Evolutionary conservation across 2,329 filamentous ascomycete species (phyloP).

Genomic region (Colletotrichum tanaceti): DNA sequence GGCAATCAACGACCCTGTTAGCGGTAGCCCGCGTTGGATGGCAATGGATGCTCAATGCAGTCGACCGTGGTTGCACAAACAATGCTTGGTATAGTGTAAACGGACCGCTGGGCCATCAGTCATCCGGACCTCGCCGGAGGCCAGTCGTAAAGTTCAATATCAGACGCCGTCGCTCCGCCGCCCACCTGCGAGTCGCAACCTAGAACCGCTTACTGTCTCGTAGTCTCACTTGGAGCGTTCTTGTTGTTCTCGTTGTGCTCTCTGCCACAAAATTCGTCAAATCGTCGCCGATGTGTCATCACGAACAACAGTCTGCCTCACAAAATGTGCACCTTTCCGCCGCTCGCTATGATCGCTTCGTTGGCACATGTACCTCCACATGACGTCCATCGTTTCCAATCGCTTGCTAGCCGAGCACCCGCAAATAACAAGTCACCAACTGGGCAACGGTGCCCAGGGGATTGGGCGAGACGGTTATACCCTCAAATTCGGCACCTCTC

Average conservation of each 20-base stretch:
- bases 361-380: slow-evolving; percentile 35
- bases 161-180: background rate
- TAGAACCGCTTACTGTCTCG: background rate
- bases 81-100: background rate
- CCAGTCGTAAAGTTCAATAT: slow-evolving; percentile 1
- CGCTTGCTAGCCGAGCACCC: slow-evolving; percentile 2
- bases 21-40: slow-evolving; percentile 15
- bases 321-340: background rate
- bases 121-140: slow-evolving; percentile 1
- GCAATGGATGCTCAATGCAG: background rate
- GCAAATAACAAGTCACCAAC: background rate
- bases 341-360: slow-evolving; percentile 12
- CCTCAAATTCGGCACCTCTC: slow-evolving; percentile 11
- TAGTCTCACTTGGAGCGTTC: background rate
- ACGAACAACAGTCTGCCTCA: background rate
- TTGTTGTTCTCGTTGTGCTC: background rate
- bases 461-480: slow-evolving; percentile 3
- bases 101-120: background rate
- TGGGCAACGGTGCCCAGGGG: slow-evolving; percentile 1
- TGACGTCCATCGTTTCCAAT: slow-evolving; percentile 22
- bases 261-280: background rate
- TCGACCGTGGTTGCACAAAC: background rate
- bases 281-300: background rate
- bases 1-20: slow-evolving; percentile 8
- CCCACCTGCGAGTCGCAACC: slow-evolving; percentile 2